Evolutionary conservation across 2,329 filamentous ascomycete species (phyloP).

Genomic region (Pseudogymnoascus sp.): DNA sequence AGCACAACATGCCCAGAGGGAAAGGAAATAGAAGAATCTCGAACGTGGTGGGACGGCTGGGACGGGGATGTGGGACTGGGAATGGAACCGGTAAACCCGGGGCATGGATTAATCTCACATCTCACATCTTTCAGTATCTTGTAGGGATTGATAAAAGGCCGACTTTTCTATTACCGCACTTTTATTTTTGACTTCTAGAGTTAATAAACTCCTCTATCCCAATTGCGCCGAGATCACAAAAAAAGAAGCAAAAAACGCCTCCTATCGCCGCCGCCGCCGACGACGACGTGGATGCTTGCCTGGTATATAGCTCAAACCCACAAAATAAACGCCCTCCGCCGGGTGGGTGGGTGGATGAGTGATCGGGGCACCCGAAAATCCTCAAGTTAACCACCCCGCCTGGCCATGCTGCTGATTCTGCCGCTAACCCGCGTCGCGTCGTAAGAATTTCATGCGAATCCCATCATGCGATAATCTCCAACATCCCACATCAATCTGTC

Average conservation of each 20-base stretch:
- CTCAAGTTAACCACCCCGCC: neutral
- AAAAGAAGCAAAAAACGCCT: neutral
- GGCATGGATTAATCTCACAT: neutral
- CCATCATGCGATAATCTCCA: neutral
- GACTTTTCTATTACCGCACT: neutral
- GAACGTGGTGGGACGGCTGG: neutral
- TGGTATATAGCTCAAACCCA: constrained; percentile 5
- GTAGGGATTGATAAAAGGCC: neutral
- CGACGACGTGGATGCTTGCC: neutral
- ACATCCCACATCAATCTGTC: neutral
- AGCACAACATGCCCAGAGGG: neutral
- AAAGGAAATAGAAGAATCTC: neutral
- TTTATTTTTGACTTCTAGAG: neutral
- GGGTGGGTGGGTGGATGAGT: neutral
- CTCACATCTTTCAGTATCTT: neutral
- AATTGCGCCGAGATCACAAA: neutral
- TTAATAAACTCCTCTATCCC: neutral
- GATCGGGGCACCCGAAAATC: neutral
- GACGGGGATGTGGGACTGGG: neutral
- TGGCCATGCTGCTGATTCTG: neutral
- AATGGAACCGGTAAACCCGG: too few species aligned
- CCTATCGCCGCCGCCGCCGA: neutral
- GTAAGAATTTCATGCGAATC: neutral
- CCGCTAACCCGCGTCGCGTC: neutral
- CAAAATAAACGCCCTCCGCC: neutral